phyloP scores from a whole-genome alignment of 1,284 basidiomycete genomes.

The Trichosporon sp. region DNA sequence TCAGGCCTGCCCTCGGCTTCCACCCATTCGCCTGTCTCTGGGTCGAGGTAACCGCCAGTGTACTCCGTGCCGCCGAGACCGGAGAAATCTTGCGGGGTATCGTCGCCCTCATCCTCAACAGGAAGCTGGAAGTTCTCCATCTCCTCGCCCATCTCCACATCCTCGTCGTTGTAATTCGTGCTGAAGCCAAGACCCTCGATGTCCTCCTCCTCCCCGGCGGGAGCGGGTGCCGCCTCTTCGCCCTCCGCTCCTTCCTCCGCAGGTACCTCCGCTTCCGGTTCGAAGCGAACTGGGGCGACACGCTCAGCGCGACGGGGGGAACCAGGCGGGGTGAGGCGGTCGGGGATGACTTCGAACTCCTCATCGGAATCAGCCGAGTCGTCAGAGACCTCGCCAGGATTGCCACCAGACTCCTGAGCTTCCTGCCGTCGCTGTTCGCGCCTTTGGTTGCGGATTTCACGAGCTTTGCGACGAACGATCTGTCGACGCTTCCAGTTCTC shows the following conservation, averaged over 20 bases:
- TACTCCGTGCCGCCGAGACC: conserved; percentile 15
- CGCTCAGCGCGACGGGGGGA: conserved; percentile 23
- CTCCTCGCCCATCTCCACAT: conserved; percentile 20
- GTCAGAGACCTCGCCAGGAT: conserved; percentile 26
- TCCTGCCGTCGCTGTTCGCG: conserved; percentile 27
- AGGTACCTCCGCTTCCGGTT: conserved; percentile 4
- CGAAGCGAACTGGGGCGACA: conserved; percentile 16
- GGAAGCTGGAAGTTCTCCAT: conserved; percentile 20
- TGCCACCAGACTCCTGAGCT: conserved; percentile 18
- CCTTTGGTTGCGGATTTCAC: conserved; percentile 27
- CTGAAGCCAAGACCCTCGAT: conserved; percentile 27
- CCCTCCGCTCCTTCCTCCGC: conserved; percentile 11
- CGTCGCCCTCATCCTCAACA: conserved; percentile 14
- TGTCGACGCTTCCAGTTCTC: conserved; percentile 31
- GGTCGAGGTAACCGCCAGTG: conserved; percentile 20
- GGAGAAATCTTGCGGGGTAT: conserved; percentile 11
- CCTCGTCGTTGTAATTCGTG: conserved; percentile 23
- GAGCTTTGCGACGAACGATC: conserved; percentile 31
- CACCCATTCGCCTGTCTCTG: conserved; percentile 19
- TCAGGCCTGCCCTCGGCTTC: conserved; percentile 3
- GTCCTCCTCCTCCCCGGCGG: conserved; percentile 22
- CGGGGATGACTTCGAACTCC: conserved; percentile 37
- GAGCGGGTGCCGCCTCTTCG: conserved; percentile 13
- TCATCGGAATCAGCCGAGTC: conserved; percentile 41
- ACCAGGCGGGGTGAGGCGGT: conserved; percentile 39